Conservation (phyloP, 2,329 filamentous ascomycete species). For the Cercospora beticola region DNA sequence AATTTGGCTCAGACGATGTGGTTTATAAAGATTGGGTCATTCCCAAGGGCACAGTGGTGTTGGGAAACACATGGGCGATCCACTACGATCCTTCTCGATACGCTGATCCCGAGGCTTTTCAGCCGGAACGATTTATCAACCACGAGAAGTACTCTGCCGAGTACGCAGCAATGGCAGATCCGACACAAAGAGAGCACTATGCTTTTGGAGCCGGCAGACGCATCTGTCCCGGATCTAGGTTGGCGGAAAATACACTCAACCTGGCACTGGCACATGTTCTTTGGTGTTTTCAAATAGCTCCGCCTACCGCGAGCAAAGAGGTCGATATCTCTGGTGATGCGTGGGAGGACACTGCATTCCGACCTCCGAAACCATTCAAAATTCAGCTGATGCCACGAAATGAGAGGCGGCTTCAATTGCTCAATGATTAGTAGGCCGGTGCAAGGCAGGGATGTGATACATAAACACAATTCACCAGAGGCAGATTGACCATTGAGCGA, state of each 20-base stretch:
- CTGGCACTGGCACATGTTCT: constrained; percentile 2
- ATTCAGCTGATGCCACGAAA: not conserved
- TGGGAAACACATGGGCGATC: constrained; percentile 9
- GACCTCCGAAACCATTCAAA: not conserved
- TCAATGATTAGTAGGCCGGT: not conserved
- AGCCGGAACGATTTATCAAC: constrained; percentile 14
- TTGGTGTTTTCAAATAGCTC: not conserved
- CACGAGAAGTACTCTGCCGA: not conserved
- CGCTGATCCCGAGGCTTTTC: constrained; percentile 12
- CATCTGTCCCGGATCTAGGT: constrained; percentile 9
- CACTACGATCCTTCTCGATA: constrained; percentile 15
- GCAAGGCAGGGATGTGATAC: no score
- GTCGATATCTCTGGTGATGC: not conserved
- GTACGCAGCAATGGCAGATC: not conserved
- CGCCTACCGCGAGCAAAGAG: not conserved
- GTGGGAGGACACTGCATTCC: not conserved
- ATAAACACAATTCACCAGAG: no score
- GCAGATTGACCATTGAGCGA: no score
- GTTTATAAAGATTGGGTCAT: constrained; percentile 20
- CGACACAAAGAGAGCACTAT: constrained; percentile 11
- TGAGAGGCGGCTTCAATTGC: not conserved
- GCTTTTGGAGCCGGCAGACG: constrained; percentile 18
- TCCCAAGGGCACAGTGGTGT: constrained; percentile 9
- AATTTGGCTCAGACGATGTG: constrained; percentile 37
- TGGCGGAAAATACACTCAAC: constrained; percentile 14